Conservation (phyloP, 352 stramenopile genomes). For the Ophiocytium majus region DNA sequence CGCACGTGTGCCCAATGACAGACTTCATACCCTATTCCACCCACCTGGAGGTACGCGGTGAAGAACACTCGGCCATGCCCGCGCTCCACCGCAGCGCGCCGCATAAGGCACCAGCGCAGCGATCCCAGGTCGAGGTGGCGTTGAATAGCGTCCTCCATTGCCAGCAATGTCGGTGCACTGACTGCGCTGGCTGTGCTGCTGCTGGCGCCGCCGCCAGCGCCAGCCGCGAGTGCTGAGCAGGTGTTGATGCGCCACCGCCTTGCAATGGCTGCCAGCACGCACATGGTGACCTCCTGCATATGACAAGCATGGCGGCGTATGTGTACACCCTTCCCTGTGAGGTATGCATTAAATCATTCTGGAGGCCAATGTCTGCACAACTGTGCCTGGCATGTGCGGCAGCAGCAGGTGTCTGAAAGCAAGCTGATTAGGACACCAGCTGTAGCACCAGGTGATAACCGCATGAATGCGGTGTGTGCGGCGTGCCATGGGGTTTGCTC, state of each 20-base stretch:
- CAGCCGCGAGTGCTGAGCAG: constrained; percentile 25
- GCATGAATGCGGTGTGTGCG: no score
- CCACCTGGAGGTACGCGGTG: constrained; percentile 42
- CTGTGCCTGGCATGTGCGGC: no score
- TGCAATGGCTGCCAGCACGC: constrained; percentile 42
- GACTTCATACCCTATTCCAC: no score
- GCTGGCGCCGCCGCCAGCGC: background rate
- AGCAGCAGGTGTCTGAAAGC: no score
- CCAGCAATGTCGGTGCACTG: constrained; percentile 24
- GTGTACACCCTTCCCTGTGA: no score
- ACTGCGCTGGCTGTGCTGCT: background rate
- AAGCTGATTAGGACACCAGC: no score
- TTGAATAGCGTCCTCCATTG: constrained; percentile 43
- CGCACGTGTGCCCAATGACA: no score
- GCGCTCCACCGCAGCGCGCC: constrained; percentile 41
- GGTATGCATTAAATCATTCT: no score
- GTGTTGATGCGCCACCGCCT: constrained; percentile 35
- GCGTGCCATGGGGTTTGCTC: no score
- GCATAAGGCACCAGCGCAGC: constrained; percentile 30
- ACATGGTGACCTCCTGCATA: constrained; percentile 49
- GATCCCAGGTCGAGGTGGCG: constrained; percentile 32
- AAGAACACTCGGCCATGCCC: constrained; percentile 54
- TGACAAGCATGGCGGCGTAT: no score
- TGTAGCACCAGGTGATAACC: no score
- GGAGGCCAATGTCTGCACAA: no score